These are phyloP conservation scores for Mycena alexandri DNA, from an alignment of 768 basidiomycete genomes.

Conservation along the genomic window DNA sequence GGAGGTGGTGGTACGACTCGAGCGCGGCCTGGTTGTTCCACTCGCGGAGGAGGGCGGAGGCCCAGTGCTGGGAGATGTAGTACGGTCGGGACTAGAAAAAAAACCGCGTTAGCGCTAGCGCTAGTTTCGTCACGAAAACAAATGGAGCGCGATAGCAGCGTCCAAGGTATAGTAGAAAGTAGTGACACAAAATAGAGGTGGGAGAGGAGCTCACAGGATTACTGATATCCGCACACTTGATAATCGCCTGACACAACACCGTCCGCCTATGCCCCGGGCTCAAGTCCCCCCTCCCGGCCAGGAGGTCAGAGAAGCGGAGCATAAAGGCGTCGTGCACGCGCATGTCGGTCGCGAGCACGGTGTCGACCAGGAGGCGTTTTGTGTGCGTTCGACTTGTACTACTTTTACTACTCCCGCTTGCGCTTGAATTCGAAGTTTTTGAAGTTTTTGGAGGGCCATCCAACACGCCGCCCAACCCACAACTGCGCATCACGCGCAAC, in stretches of 20 bases:
- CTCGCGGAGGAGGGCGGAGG: conserved; percentile 86
- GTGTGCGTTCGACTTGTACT: conserved; percentile 45
- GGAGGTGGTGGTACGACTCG: conserved; percentile 82
- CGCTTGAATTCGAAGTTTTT: not conserved
- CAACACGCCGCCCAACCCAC: conserved; percentile 79
- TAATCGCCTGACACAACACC: conserved; percentile 87
- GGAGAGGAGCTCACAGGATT: conserved; percentile 98
- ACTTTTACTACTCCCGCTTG: not conserved
- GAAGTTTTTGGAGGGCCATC: conserved; percentile 49
- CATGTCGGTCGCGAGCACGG: conserved; percentile 97
- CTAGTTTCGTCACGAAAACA: conserved; percentile 13
- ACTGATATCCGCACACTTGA: conserved; percentile 99
- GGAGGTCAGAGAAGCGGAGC: conserved; percentile 66
- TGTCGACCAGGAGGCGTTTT: conserved; percentile 70
- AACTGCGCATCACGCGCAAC: conserved; percentile 81
- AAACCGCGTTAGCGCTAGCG: conserved; percentile 15
- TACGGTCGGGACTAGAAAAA: conserved; percentile 85
- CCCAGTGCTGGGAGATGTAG: conserved; percentile 94
- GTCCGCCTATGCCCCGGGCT: conserved; percentile 66
- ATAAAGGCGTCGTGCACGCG: conserved; percentile 90
- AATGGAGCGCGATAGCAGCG: too few relatives aligned
- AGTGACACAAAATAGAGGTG: too few relatives aligned
- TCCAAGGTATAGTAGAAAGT: too few relatives aligned
- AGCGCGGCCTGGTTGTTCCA: conserved; percentile 93
- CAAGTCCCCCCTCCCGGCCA: conserved; percentile 54